Base-by-base conservation (phyloP, 257 asterid genomes). In the Ballota nigra region DNA sequence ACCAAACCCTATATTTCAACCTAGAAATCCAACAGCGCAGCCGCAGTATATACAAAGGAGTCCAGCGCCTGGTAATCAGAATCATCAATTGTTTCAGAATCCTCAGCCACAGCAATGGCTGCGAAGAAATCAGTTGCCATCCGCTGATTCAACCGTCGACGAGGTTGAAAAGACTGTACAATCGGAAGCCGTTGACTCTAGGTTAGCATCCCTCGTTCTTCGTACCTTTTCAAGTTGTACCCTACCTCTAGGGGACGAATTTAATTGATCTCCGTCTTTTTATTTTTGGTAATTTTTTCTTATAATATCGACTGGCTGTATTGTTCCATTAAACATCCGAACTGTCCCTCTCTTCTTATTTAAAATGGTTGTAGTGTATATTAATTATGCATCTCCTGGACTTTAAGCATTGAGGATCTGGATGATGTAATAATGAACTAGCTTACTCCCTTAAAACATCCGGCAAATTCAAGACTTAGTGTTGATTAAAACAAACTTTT, bases 101-200 rank as follows among this genome's bases (percentile, higher is more conserved):
- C 78, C 75, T 8, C 89, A 83, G 74, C 84, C 73, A 64, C 97
- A 85, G 81, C 96, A 89, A 76, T 91, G 96, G 96, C 84, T 86
- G 69, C 85, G 86, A 24, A 89, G 95, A 75, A 81, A 76, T 80
- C 91, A 88, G 74, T 41, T 74, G 72, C 56, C 82, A 18, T 76
- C 85, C 34, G 23, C 85, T 5, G 92, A 86, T 58, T 75, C 84
- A 23, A 58, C 79, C 23, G 84, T 68, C 8, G 86, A 82, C 5
- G 96, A 91, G 85, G 93, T 87, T 55, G 96, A 87, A 41, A 89
- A 86, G 84, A 84, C 95, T 66, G 79, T 87, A 11, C 96, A 86
- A 67, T 79, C 96, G 28, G 92, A 86, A 79, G 84, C 90, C 52
- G 76, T 70, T 15, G 93, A 89, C 79, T 84, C 91, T 2, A 82